Conservation (phyloP, 495 filamentous ascomycete genomes). For the Pseudomonodictys pantanalensis region DNA sequence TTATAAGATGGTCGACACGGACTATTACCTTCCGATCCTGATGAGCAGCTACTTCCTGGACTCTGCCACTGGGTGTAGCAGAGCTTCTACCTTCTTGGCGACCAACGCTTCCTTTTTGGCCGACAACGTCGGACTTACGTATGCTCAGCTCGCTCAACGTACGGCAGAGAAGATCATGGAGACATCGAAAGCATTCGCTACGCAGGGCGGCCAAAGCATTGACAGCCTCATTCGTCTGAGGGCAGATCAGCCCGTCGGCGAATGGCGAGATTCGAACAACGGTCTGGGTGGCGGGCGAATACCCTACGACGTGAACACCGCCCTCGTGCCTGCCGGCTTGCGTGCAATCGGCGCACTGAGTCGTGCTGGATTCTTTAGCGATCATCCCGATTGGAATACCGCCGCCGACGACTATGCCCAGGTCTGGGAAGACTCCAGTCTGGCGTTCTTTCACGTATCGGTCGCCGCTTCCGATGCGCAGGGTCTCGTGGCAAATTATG, state of each 20-base stretch:
- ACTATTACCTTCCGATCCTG: constrained; percentile 58
- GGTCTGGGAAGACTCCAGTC: constrained; percentile 62
- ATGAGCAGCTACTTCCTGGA: constrained; percentile 59
- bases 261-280: constrained; percentile 62
- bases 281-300: constrained; percentile 62
- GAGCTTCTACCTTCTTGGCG: constrained; percentile 50
- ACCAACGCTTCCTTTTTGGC: constrained; percentile 47
- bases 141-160: constrained; percentile 49
- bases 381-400: constrained; percentile 48
- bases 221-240: constrained; percentile 59
- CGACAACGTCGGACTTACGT: constrained; percentile 52
- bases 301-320: constrained; percentile 66
- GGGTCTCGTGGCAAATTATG: constrained; percentile 49
- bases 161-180: constrained; percentile 59
- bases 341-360: constrained; percentile 55
- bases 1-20: constrained; percentile 67
- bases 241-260: constrained; percentile 53
- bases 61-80: constrained; percentile 44
- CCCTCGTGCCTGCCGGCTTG: constrained; percentile 59
- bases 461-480: constrained; percentile 47
- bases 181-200: constrained; percentile 53
- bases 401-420: constrained; percentile 52
- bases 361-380: constrained; percentile 49
- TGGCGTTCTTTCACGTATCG: constrained; percentile 55
- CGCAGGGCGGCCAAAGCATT: constrained; percentile 46